These are phyloP conservation scores for Ramaria rubella DNA, from an alignment of 768 basidiomycete genomes.

Conservation along the genomic window DNA sequence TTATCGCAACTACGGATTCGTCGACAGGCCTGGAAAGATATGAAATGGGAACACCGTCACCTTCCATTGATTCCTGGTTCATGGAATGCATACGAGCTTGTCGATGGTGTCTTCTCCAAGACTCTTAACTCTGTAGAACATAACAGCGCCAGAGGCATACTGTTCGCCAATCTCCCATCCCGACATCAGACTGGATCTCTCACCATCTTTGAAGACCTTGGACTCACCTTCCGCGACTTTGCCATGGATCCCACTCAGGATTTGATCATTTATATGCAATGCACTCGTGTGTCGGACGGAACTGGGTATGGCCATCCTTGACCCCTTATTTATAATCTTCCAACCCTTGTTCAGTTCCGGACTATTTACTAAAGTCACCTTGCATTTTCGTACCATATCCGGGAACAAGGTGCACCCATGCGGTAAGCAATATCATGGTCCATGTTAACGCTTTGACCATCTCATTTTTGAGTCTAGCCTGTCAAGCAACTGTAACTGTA, in stretches of 20 bases:
- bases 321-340: constrained; percentile 11
- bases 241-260: constrained; percentile 65
- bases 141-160: constrained; percentile 14
- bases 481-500: constrained; percentile 21
- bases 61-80: constrained; percentile 28
- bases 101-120: constrained; percentile 52
- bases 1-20: constrained; percentile 29
- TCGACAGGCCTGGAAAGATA: constrained; percentile 30
- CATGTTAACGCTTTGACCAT: background rate
- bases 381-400: constrained; percentile 42
- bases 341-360: background rate
- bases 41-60: constrained; percentile 21
- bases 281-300: background rate
- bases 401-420: constrained; percentile 36
- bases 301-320: constrained; percentile 22
- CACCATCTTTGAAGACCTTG: constrained; percentile 29
- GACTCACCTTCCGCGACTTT: constrained; percentile 44
- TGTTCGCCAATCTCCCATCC: constrained; percentile 20
- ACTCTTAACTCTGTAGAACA: constrained; percentile 19
- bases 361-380: constrained; percentile 3
- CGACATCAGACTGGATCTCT: constrained; percentile 12
- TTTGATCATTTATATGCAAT: constrained; percentile 35
- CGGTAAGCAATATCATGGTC: background rate
- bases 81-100: constrained; percentile 53
- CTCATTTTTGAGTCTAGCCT: constrained; percentile 21